phyloP scores from a whole-genome alignment of 2,329 filamentous ascomycete species.

The Colletotrichum sp. region DNA sequence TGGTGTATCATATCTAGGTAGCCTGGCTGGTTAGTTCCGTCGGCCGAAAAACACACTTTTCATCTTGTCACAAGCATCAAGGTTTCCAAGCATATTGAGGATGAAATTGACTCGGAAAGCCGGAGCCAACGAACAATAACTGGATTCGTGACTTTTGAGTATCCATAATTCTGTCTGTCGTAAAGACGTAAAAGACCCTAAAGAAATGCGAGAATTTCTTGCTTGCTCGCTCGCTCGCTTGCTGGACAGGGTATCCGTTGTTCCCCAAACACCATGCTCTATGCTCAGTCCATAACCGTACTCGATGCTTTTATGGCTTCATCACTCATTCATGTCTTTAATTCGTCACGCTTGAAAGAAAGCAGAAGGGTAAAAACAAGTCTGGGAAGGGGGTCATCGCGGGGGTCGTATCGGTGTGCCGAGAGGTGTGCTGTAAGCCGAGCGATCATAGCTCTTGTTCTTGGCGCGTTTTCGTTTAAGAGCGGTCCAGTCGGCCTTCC shows the following conservation, averaged over 20 bases:
- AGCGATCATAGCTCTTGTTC: constrained; percentile 18
- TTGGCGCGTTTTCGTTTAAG: constrained; percentile 52
- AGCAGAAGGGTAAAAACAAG: constrained; percentile 11
- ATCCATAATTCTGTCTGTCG: constrained; percentile 2
- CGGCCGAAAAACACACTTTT: background rate
- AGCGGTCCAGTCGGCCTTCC: constrained; percentile 64
- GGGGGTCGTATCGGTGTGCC: constrained; percentile 16
- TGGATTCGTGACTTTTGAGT: constrained; percentile 4
- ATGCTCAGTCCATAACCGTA: constrained; percentile 20
- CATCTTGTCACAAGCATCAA: background rate
- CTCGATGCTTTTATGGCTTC: constrained; percentile 17
- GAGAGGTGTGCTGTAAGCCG: constrained; percentile 15
- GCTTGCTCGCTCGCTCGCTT: background rate
- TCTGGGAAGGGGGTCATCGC: constrained; percentile 8
- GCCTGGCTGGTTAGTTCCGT: background rate
- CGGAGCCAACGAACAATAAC: background rate
- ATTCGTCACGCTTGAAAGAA: constrained; percentile 17
- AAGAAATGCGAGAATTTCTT: constrained; percentile 11
- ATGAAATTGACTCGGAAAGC: background rate
- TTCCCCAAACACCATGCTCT: constrained; percentile 19
- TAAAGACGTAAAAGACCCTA: constrained; percentile 2
- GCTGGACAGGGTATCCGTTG: constrained; percentile 16
- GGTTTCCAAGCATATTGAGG: background rate
- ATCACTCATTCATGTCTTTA: constrained; percentile 20
- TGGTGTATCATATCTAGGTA: background rate